Evolutionary conservation across 768 basidiomycete species (phyloP).

Genomic region (Butyriboletus loyo): DNA sequence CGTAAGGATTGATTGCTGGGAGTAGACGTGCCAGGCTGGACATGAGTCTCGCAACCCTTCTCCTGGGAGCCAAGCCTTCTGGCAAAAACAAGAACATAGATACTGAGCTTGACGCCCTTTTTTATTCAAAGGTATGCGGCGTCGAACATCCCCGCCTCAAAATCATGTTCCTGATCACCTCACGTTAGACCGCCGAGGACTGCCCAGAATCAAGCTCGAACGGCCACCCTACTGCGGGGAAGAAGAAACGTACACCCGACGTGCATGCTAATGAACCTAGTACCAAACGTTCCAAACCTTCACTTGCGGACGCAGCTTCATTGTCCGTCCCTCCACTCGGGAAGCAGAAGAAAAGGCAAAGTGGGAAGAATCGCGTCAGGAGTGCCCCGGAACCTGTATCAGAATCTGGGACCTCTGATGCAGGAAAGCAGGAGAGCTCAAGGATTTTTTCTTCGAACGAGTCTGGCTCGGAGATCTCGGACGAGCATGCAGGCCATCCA

Average conservation of each 20-base stretch:
- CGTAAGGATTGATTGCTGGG: not conserved
- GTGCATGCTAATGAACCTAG: slow-evolving; percentile 13
- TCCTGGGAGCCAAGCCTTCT: slow-evolving; percentile 37
- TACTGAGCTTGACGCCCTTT: slow-evolving; percentile 60
- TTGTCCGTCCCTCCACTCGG: slow-evolving; percentile 18
- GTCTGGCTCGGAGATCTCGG: slow-evolving; percentile 31
- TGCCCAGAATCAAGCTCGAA: slow-evolving; percentile 3
- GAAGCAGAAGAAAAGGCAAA: slow-evolving; percentile 19
- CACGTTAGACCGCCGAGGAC: slow-evolving; percentile 4
- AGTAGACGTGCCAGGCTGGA: not conserved
- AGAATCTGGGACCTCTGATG: not conserved
- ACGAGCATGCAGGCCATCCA: slow-evolving; percentile 32
- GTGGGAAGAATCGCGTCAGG: slow-evolving; percentile 4
- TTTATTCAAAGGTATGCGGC: slow-evolving; percentile 50
- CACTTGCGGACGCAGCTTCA: slow-evolving; percentile 6
- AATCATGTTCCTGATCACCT: slow-evolving; percentile 9
- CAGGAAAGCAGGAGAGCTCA: not conserved
- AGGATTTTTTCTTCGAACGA: slow-evolving; percentile 14
- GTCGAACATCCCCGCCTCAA: slow-evolving; percentile 1
- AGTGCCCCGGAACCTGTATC: not conserved
- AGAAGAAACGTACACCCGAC: slow-evolving; percentile 12
- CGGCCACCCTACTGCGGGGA: not conserved
- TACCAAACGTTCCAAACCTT: slow-evolving; percentile 18
- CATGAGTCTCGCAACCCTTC: slow-evolving; percentile 59
- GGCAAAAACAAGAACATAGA: slow-evolving; percentile 46